Evolutionary conservation across 495 filamentous ascomycete species (phyloP), one percentile per base, ranked within the genome.

Genomic region (Tuber aestivum): DNA sequence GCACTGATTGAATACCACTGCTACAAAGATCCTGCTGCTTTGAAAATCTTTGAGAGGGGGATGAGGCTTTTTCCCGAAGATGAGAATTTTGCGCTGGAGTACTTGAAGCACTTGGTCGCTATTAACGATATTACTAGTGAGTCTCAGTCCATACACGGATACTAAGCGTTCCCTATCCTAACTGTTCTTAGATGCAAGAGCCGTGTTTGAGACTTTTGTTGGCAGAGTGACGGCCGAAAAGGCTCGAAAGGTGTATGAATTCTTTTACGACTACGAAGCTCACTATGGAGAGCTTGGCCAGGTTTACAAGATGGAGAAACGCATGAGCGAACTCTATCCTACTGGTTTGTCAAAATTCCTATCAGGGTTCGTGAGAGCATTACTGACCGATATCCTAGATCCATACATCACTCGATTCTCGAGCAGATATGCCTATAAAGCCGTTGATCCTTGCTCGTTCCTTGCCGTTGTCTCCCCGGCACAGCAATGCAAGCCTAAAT

Each of bases 211-310:
- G 81, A 97, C 93, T 45, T 92, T 93, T 3, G 92, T 97, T 72
- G 90, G 90, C 80, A 91, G 90, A 72, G 86, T 97, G 69, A 89
- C 91, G 35, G 86, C 89, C 41, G 86, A 88, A 75, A 97, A 94
- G 78, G 87, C 93, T 8, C 96, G 96, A 81, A 89, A 91, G 6
- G 89, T 99, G 1, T 97, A 94, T 75, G 86, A 89, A 1, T 97
- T 92, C 84, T 94, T 99, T 80, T 94, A 99, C 83, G 90, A 93
- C 73, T 97, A 97, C 82, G 95, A 98, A 84, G 92, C 93, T n/a
- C 88, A 92, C 69, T 98, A 93, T 80, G 95, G 96, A 68, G 96
- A 99, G 82, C 87, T 97, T 0, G 87, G 89, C 32, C 93, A 97
- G 82, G 91, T 99, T 50, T 89, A 90, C 79, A 95, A 95, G 82